Conservation (phyloP, 2,329 filamentous ascomycete genomes). For the Aspergillus ruber region DNA sequence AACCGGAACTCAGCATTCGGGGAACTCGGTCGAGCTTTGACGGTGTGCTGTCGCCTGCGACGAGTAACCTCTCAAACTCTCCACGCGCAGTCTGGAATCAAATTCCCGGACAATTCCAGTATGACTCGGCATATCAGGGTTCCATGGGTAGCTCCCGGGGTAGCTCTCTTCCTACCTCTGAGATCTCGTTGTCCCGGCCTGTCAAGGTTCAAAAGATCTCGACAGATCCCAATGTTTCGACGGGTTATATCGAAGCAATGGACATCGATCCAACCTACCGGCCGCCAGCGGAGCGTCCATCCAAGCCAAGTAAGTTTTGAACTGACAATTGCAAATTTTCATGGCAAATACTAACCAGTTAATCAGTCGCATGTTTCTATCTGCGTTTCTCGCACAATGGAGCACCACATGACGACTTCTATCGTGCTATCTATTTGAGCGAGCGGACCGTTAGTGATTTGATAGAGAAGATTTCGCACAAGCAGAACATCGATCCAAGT, state of each 20-base stretch:
- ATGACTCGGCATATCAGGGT: constrained; percentile 15
- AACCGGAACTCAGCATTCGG: constrained; percentile 19
- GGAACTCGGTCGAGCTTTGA: constrained; percentile 30
- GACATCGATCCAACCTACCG: constrained; percentile 84
- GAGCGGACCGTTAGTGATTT: constrained; percentile 71
- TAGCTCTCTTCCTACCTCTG: constrained; percentile 8
- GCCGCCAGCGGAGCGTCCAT: constrained; percentile 64
- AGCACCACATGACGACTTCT: constrained; percentile 53
- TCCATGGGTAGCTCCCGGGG: constrained; percentile 20
- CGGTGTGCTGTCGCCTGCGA: constrained; percentile 32
- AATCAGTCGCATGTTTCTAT: constrained; percentile 81
- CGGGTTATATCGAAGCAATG: constrained; percentile 82
- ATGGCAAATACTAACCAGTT: neutral
- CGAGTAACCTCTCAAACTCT: constrained; percentile 35
- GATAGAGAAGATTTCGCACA: constrained; percentile 63
- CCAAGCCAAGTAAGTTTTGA: constrained; percentile 55
- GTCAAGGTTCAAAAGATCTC: constrained; percentile 23
- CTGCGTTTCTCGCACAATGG: constrained; percentile 54
- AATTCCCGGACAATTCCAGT: constrained; percentile 9
- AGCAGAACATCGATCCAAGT: constrained; percentile 71
- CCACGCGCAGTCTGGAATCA: constrained; percentile 19
- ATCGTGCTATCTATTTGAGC: constrained; percentile 79
- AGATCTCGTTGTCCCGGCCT: neutral
- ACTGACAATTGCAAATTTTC: neutral
- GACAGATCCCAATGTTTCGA: constrained; percentile 41